Base-by-base conservation (phyloP, 495 filamentous ascomycete species). In the Penicillium simplicissimum region DNA sequence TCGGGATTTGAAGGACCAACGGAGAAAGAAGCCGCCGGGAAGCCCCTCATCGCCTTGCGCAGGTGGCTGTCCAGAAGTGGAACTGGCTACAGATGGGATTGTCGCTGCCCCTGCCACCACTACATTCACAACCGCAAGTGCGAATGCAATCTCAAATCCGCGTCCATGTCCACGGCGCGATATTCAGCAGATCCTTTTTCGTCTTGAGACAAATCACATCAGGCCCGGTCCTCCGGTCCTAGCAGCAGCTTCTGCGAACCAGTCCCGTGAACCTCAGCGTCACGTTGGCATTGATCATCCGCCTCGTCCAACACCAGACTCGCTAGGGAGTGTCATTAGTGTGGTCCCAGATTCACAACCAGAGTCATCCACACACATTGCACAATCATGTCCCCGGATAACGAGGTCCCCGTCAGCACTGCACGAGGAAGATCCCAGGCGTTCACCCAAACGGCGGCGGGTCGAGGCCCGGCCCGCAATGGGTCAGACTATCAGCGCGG, bases 261-360 rank as follows among this genome's bases (percentile, higher is more conserved):
- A 58, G 63, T 55, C 54, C 51, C 31, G 6, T n/a, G 55, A 58
- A 23, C 23, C 40, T 23, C 33, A 19, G 31, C 14, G 7, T 40
- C 54, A 31, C 43, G 10, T n/a, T 23, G 13, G 53, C 23, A 11
- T 56, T 37, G 11, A 23, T 6, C 8, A 57, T 21, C 28, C 15
- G 17, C 48, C 55, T 15, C 25, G 31, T 15, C 34, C 49, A n/a
- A 40, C 35, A 1, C 25, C n/a, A 0, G 74, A 79, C 53, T 81
- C 79, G 8, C 76, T 78, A 52, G 68, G 72, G 8, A 79, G 71
- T 28, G 74, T 77, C 35, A 67, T 81, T 17, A 84, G 78, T 58
- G 74, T 79, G 5, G 76, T 86, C 35, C 80, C 80, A 55, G 76
- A 82, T 62, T 74, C 79, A n/a, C 70, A 75, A 42, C 72, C 70